Conservation (phyloP, 139 green algal genomes). For the Nannochloris sp. region DNA sequence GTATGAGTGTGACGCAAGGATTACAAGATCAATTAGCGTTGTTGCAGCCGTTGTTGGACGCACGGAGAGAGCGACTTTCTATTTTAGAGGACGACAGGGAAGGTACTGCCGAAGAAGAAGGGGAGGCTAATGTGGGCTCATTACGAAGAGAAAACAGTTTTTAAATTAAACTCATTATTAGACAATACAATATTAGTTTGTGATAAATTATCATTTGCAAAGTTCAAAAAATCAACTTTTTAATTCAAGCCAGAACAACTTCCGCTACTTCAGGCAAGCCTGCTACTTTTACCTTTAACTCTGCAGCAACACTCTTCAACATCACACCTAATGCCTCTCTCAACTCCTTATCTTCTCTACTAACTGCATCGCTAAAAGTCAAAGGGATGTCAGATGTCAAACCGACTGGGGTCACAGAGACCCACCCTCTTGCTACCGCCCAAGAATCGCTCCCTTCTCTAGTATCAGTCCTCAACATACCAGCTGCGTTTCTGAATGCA, state of each 20-base stretch:
- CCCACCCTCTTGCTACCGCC: constrained; percentile 53
- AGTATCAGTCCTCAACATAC: constrained; percentile 25
- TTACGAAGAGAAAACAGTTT: not conserved
- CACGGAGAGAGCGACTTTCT: not conserved
- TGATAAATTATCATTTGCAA: no score
- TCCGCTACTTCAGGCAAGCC: no score
- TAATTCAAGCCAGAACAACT: no score
- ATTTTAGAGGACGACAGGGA: not conserved
- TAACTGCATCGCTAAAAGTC: no score
- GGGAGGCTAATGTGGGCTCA: not conserved
- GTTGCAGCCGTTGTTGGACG: constrained; percentile 13
- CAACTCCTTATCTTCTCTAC: no score
- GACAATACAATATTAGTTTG: no score
- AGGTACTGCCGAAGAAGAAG: not conserved
- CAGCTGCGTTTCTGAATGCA: constrained; percentile 15
- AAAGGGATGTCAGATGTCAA: constrained; percentile 23
- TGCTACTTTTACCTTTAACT: no score
- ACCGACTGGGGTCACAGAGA: constrained; percentile 47
- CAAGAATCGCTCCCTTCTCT: constrained; percentile 45
- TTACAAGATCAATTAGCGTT: constrained; percentile 19
- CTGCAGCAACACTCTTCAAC: no score
- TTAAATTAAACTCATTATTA: not conserved
- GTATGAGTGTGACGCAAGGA: constrained; percentile 5
- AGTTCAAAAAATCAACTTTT: no score
- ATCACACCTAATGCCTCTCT: no score